These are phyloP conservation scores for Pichia exigua DNA, from an alignment of 805 yeast species.

Conservation along the genomic window DNA sequence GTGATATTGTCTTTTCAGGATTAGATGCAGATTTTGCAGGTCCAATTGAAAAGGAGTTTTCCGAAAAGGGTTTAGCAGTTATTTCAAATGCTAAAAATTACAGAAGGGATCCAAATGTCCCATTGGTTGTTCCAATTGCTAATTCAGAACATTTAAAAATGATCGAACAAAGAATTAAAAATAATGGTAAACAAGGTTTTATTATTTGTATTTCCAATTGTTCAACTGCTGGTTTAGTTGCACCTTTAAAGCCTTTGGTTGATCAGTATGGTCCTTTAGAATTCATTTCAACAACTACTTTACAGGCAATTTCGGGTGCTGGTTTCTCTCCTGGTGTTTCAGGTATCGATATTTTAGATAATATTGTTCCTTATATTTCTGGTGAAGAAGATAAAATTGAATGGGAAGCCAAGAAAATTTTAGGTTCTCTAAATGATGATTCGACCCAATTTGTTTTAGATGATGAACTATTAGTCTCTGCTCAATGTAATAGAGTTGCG, in stretches of 20 bases:
- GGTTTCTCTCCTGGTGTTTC: conserved; percentile 98
- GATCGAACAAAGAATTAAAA: conserved; percentile 50
- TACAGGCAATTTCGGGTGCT: conserved; percentile 98
- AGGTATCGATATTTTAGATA: conserved; percentile 90
- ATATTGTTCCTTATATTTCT: conserved; percentile 86
- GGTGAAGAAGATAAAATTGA: conserved; percentile 99
- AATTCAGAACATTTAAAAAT: conserved; percentile 85
- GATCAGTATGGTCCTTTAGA: conserved; percentile 88
- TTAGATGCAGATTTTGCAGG: conserved; percentile 92
- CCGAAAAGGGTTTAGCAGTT: conserved; percentile 71
- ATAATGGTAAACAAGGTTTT: conserved; percentile 65
- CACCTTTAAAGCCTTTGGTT: conserved; percentile 90
- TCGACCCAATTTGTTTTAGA: conserved; percentile 52
- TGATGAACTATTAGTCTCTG: conserved; percentile 77
- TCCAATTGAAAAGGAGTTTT: conserved; percentile 78
- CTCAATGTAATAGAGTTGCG: conserved; percentile 95
- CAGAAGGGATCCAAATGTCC: conserved; percentile 81
- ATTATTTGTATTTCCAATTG: conserved; percentile 95
- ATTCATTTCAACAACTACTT: conserved; percentile 77
- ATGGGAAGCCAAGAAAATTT: conserved; percentile 94
- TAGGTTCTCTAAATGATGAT: conserved; percentile 53
- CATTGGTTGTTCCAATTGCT: conserved; percentile 90
- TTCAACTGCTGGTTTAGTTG: conserved; percentile 96
- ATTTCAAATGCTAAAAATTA: conserved; percentile 95
- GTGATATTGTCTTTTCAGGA: conserved; percentile 94